Base-by-base conservation (phyloP, 139 green algal genomes). In the Coelastrella sp. region DNA sequence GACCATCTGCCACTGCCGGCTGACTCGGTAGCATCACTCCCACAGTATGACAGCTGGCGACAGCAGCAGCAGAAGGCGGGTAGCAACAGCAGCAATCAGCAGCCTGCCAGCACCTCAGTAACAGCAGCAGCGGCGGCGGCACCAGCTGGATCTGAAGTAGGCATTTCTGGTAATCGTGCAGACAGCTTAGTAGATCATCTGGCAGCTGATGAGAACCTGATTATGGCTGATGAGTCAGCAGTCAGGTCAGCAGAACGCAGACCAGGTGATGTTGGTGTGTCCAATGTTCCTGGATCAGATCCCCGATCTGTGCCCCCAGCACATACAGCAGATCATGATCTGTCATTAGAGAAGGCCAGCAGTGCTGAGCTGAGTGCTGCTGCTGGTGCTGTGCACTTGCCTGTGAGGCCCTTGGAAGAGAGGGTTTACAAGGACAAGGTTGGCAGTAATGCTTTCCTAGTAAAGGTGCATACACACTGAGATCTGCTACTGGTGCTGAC, bases 151-250 rank as follows among this genome's bases (percentile, higher is more conserved):
- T 19, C 19, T 32, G 61, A 14, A 58, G 23, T 56, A 78, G 13
- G 13, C n/a, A 47, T 73, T 20, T 23, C 8, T 59, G 81, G 8
- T 7, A 7, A 65, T 68, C 23, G 80, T n/a, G 80, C 80, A 5
- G 83, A 88, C 4, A 80, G 65, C 3, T 32, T 88, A 5, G 47
- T 57, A 58, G 83, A 88, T 58, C 83, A 88, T 23, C 54, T 88
- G 19, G 68, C 83, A 80, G 83, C 83, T 66, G 83, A 88, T 80
- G 83, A 88, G 83, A 71, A 65, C 0, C 54, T 88, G 68, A 88
- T 88, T 7, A 73, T 76, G 20, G 83, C 83, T 68, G 83, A 88
- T 71, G 83, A 88, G 20, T 57, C 83, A 80, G 81, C 81, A 60
- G 61, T 57, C 22, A 57, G 76, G 7, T 47, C 57, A 85, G 79